These are phyloP conservation scores for Coniochaeta sp. DNA, from an alignment of 2,329 filamentous ascomycete genomes.

Conservation along the genomic window DNA sequence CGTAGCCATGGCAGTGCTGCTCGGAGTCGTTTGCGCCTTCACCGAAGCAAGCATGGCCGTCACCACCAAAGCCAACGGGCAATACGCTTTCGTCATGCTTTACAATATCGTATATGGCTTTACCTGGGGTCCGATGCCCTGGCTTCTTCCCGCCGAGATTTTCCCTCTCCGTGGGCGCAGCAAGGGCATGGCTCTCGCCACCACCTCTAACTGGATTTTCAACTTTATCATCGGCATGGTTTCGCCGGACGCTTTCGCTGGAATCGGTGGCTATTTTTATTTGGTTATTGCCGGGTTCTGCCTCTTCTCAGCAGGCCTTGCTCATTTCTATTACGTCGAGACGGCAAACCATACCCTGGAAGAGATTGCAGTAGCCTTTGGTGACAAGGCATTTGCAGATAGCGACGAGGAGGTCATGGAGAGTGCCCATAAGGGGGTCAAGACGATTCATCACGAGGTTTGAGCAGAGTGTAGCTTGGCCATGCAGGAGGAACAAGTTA, in stretches of 20 bases:
- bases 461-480: not conserved
- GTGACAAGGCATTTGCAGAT: constrained; percentile 27
- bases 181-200: constrained; percentile 48
- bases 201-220: constrained; percentile 49
- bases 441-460: not conserved
- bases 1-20: constrained; percentile 60
- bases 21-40: constrained; percentile 56
- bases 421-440: not conserved
- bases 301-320: constrained; percentile 24
- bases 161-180: constrained; percentile 52
- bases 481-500: no score
- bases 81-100: constrained; percentile 67
- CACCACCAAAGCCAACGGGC: constrained; percentile 47
- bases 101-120: constrained; percentile 66
- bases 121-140: constrained; percentile 64
- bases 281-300: constrained; percentile 32
- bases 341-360: constrained; percentile 27
- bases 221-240: constrained; percentile 44
- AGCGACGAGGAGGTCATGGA: constrained; percentile 3
- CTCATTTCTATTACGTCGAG: constrained; percentile 32
- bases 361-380: constrained; percentile 32
- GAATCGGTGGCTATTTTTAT: constrained; percentile 34
- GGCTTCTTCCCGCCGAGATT: constrained; percentile 61
- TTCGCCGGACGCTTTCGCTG: constrained; percentile 30
- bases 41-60: constrained; percentile 31